A percentile compares a stretch with the other conserved stretches of the same genome.
Evolutionary conservation across 139 green algal genomes (phyloP).

Genomic region (Astrephomene gubernaculifera): DNA sequence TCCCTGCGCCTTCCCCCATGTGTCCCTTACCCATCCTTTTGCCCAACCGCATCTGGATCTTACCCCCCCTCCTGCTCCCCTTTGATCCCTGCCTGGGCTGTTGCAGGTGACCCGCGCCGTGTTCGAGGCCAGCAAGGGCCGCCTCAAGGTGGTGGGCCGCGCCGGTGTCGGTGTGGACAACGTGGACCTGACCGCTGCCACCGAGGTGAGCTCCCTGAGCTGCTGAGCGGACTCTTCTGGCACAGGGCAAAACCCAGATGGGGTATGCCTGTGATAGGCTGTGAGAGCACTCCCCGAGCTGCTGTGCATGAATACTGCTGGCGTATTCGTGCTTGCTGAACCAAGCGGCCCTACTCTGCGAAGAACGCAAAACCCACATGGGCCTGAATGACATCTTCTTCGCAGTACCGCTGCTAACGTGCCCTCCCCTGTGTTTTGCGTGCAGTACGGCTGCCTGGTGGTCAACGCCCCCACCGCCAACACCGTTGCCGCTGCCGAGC

Average conservation of each 20-base stretch:
- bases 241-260: too few species aligned
- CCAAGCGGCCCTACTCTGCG: too few species aligned
- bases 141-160: slow-evolving; percentile 95
- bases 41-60: neutral
- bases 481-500: slow-evolving; percentile 96
- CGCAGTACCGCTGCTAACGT: too few species aligned
- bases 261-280: too few species aligned
- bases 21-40: neutral
- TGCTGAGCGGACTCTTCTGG: too few species aligned
- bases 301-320: too few species aligned
- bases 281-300: too few species aligned
- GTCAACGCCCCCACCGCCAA: slow-evolving; percentile 99
- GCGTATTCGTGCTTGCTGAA: too few species aligned
- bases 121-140: slow-evolving; percentile 91
- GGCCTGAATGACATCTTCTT: too few species aligned
- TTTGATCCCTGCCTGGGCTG: neutral
- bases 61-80: neutral
- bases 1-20: neutral
- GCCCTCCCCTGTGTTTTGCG: too few species aligned
- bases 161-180: slow-evolving; percentile 98
- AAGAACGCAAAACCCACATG: too few species aligned
- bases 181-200: slow-evolving; percentile 93
- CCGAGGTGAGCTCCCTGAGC: slow-evolving; percentile 88
- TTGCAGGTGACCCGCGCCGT: slow-evolving; percentile 88
- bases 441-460: slow-evolving; percentile 89